Conservation (phyloP, 495 filamentous ascomycete species). For the Lasiosphaeriaceae sp. region DNA sequence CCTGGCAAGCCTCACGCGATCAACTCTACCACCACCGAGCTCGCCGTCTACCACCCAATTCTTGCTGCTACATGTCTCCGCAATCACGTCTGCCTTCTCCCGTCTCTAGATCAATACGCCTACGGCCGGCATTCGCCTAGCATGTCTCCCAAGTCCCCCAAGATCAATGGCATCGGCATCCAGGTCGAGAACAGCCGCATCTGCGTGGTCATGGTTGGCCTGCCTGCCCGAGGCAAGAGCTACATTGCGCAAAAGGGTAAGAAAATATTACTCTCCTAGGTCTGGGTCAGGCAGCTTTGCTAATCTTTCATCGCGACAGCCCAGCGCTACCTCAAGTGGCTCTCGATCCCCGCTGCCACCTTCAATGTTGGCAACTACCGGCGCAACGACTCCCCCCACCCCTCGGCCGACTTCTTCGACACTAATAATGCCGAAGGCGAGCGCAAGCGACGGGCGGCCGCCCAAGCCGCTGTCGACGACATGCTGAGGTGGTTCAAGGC, state of each 20-base stretch:
- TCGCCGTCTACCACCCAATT: conserved; percentile 10
- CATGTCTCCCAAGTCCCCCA: conserved; percentile 44
- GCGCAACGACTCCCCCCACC: conserved; percentile 78
- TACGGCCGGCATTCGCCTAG: conserved; percentile 14
- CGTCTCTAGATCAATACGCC: conserved; percentile 2
- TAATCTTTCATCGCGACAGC: conserved; percentile 53
- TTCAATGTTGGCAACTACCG: conserved; percentile 98
- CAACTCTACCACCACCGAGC: conserved; percentile 3
- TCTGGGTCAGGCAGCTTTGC: no score
- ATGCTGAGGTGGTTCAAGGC: conserved; percentile 87
- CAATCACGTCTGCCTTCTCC: conserved; percentile 12
- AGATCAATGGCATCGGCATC: conserved; percentile 44
- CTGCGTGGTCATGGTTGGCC: conserved; percentile 97
- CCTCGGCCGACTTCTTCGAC: conserved; percentile 89
- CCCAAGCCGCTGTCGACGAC: conserved; percentile 82
- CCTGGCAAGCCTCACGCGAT: conserved; percentile 25
- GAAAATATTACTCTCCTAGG: background rate
- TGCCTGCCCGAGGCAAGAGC: conserved; percentile 93
- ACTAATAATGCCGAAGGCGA: conserved; percentile 84
- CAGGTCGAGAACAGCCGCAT: conserved; percentile 93
- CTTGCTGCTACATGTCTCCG: conserved; percentile 29
- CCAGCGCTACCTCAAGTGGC: conserved; percentile 92
- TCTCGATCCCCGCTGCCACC: conserved; percentile 83
- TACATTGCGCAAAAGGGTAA: conserved; percentile 94
- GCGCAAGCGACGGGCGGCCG: conserved; percentile 78